Percentiles rank a stretch among this genome's conserved stretches.
phyloP scores from a whole-genome alignment of 2,329 filamentous ascomycete genomes.

The Magnaporthiopsis incrustans region DNA sequence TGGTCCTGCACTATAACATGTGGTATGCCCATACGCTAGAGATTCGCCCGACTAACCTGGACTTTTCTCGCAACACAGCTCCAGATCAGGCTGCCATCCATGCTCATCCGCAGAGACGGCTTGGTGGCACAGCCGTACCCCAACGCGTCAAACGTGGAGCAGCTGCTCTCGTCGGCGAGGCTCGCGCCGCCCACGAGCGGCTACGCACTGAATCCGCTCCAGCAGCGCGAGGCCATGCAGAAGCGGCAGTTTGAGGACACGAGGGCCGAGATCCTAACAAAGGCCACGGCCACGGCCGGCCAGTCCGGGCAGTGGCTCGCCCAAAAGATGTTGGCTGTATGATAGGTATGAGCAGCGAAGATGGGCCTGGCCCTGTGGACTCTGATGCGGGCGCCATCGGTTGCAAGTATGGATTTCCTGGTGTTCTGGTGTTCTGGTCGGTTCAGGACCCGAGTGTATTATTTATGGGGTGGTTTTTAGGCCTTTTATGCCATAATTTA shows the following conservation, averaged over 20 bases:
- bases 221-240: slow-evolving; percentile 40
- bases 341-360: not conserved
- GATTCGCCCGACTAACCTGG: not conserved
- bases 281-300: slow-evolving; percentile 26
- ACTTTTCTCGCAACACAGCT: slow-evolving; percentile 28
- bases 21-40: not conserved
- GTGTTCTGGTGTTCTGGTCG: not conserved
- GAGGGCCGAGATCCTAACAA: slow-evolving; percentile 32
- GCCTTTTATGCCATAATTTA: not conserved
- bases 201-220: slow-evolving; percentile 33
- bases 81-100: slow-evolving; percentile 51
- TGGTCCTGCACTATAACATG: too few relatives aligned
- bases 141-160: slow-evolving; percentile 15
- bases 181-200: slow-evolving; percentile 25
- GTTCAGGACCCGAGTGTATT: not conserved
- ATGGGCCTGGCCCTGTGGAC: not conserved
- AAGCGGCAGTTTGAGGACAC: slow-evolving; percentile 35
- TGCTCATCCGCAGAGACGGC: slow-evolving; percentile 50
- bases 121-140: slow-evolving; percentile 37
- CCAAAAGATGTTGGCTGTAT: slow-evolving; percentile 25
- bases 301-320: slow-evolving; percentile 29
- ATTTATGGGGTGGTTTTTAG: not conserved
- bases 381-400: not conserved
- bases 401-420: not conserved
- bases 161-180: slow-evolving; percentile 17